Base-by-base conservation (phyloP, 208 protist genomes). In the Herpetomonas tarakana region DNA sequence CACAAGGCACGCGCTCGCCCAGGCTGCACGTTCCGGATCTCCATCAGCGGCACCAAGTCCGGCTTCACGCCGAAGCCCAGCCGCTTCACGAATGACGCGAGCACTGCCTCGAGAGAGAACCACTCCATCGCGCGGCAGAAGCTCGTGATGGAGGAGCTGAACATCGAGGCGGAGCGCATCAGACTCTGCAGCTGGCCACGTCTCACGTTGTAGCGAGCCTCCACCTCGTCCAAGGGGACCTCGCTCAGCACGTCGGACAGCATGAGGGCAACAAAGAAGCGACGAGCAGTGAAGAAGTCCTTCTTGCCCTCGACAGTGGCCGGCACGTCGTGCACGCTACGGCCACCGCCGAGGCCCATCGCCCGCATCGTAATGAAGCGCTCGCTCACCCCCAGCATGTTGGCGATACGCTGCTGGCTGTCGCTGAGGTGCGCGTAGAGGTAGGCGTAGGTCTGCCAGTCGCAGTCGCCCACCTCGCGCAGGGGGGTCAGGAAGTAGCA, bases 111-210 rank as follows among this genome's bases (percentile, higher is more conserved):
- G 12, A 96, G 74, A 16, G 84, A 78, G 63, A 74, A 95, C 91
- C 88, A 96, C 74, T 89, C 85, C 76, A 97, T 93, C 1, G 85
- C 83, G 6, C 81, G 77, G 61, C 87, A 94, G 60, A 97, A 97
- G 56, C 66, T 81, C 2, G 81, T 87, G 62, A 97, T 95, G 68
- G 77, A 84, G 76, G 79, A 80, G 60, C 83, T 89, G 64, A 96
- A 96, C 59, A 93, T 90, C 6, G 83, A 81, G 18, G 87, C 89
- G 1, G 80, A 83, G 2, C 81, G 73, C 87, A 93, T 88, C 18
- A 96, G 63, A 28, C 54, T 78, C 70, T 97, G 91, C 61, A 97
- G 62, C 59, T 90, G 76, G 0, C 91, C 90, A 2, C 85, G 78
- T n/a, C 62, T 87, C 24, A 94, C 85, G 41, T 74, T 64, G 66